Base-by-base conservation (phyloP, 176 grass and related monocot species). In the Bothriochloa decipiens region DNA sequence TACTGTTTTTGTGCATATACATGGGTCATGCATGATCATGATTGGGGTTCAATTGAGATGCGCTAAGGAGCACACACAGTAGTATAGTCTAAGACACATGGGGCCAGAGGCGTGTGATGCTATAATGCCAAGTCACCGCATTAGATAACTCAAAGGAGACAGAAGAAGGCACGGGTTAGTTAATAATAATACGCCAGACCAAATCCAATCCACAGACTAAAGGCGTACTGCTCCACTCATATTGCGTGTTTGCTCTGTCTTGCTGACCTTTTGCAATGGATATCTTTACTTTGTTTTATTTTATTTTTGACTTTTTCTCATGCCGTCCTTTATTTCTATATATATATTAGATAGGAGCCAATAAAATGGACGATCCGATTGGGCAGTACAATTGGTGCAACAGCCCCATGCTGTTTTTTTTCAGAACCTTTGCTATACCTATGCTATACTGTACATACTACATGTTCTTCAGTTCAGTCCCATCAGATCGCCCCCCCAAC, bases 41-140 rank as follows among this genome's bases (percentile, higher is more conserved):
- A 96, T 89, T 93, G 85, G 85, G 86, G 94, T 88, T 91, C 72
- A 96, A 93, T 87, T 85, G 77, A 93, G 86, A 72, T 45, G 22
- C 39, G n/a, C 60, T 29, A 46, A 50, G 23, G 70, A 81, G 42
- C 74, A 26, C 3, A 57, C 20, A 55, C 6, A 55, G 61, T 79
- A 86, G 73, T 32, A 32, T 55, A 83, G 15, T 50, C 14, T 20
- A 89, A 32, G 65, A 86, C 76, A 88, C 82, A 78, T 82, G 86
- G 87, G 87, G 42, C 57, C 57, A 60, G 55, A 58, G 43, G 78
- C 63, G 84, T 72, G 42, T 76, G 79, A 43, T 91, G 36, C 81
- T 85, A 88, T 88, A 80, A 81, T 89, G 80, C 5, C 75, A 69
- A 70, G 32, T 33, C 4, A 72, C 45, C n/a, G 41, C 46, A 27